These are phyloP conservation scores for Acephala macrosclerotiorum DNA, from an alignment of 2,329 filamentous ascomycete species.

Conservation along the genomic window DNA sequence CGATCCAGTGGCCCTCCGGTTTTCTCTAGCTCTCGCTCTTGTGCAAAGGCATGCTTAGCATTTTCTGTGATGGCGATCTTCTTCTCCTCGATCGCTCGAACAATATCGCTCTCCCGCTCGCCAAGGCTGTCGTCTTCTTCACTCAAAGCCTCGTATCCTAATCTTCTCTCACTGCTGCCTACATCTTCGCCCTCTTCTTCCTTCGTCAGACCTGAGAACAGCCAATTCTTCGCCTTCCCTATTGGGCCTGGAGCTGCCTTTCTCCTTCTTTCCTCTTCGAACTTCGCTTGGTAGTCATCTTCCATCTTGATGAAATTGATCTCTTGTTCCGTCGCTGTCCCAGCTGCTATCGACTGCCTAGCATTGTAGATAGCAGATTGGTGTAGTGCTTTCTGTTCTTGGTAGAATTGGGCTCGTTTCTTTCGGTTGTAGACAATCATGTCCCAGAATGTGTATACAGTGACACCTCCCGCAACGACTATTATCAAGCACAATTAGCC, in stretches of 20 bases:
- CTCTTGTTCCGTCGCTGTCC: slow-evolving; percentile 57
- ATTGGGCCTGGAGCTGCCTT: slow-evolving; percentile 40
- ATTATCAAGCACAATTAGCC: slow-evolving; percentile 30
- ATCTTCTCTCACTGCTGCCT: slow-evolving; percentile 35
- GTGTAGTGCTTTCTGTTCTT: slow-evolving; percentile 53
- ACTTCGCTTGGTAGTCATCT: slow-evolving; percentile 54
- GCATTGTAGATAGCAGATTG: slow-evolving; percentile 54
- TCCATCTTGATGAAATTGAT: slow-evolving; percentile 62
- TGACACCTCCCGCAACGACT: slow-evolving; percentile 67
- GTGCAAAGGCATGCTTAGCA: slow-evolving; percentile 40
- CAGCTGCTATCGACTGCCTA: slow-evolving; percentile 49
- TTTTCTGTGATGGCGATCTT: slow-evolving; percentile 36
- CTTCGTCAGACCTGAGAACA: slow-evolving; percentile 45
- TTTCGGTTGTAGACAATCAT: slow-evolving; percentile 73
- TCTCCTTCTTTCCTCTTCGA: slow-evolving; percentile 41
- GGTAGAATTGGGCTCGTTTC: slow-evolving; percentile 68
- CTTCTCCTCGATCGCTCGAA: slow-evolving; percentile 41
- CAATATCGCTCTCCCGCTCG: slow-evolving; percentile 37
- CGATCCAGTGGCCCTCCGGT: slow-evolving; percentile 41
- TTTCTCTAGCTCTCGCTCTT: slow-evolving; percentile 42
- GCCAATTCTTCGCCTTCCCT: slow-evolving; percentile 38
- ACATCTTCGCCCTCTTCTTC: slow-evolving; percentile 40
- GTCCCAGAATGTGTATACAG: slow-evolving; percentile 69
- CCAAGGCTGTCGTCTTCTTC: slow-evolving; percentile 36
- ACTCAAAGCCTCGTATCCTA: slow-evolving; percentile 36